Evolutionary conservation across 106 monocot species (phyloP), one percentile per base, ranked within the genome.

Genomic region (Alisma plantagoaquatica): DNA sequence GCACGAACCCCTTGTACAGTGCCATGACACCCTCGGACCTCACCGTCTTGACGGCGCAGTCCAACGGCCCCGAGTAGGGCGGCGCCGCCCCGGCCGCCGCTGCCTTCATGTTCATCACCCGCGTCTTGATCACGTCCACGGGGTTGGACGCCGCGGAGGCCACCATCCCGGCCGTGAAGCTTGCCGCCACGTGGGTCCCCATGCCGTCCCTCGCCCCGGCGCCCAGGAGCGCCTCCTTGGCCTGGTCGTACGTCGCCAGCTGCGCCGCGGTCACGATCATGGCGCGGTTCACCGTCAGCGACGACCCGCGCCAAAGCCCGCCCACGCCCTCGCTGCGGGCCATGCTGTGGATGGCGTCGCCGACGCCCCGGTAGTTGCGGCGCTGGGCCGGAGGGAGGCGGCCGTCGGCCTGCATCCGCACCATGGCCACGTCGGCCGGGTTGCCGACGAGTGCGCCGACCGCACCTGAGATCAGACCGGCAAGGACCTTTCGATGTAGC

Each of bases 391-490:
- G 23, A 1, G 77, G 82, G 57, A 87, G 75, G 4, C 77, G 48
- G 3, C 75, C 77, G 43, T 87, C 81, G 10, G 81, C 78, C 61
- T 81, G 81, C 78, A 82, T 78, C 49, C 75, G 63, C 20, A 82
- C 78, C 78, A 87, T 77, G 41, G 82, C 77, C 0, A 82, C 62
- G 38, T 82, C 82, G n/a, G 82, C 87, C 4, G 82, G 78, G 27
- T 82, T 82, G 0, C 81, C 78, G 22, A 75, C 82, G 24, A 75
- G 69, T 0, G 77, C 82, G 43, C 81, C 82, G 33, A 80, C 31
- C 8, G 51, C 85, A 54, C 85, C 80, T 20, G 73, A 73, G 24
- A 77, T 3, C 19, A 86, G 69, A 2, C 85, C 85, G 9, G 76
- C 72, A 16, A 66, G 57, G 33, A 82, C 54, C 66, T 87, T 82